These are phyloP conservation scores for Amanita fuliginea DNA, from an alignment of 768 basidiomycete species.

Conservation along the genomic window DNA sequence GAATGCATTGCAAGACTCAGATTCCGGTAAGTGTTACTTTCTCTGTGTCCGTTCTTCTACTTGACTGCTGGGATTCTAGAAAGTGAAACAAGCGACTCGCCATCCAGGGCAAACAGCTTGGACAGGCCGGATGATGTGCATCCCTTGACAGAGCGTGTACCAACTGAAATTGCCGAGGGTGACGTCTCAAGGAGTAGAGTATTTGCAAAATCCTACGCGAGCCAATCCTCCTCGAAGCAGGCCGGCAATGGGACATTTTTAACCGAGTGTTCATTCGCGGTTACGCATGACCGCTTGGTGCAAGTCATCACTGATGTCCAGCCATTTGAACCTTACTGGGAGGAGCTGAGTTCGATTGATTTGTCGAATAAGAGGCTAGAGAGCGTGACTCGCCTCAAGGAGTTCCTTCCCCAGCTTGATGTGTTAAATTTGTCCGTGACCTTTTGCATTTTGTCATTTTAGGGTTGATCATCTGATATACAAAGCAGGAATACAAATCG, in stretches of 20 bases:
- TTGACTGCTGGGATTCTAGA: conserved; percentile 15
- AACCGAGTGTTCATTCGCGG: conserved; percentile 94
- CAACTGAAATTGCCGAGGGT: conserved; percentile 22
- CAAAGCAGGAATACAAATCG: conserved; percentile 55
- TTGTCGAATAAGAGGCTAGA: conserved; percentile 64
- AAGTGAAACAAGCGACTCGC: conserved; percentile 37
- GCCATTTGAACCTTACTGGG: conserved; percentile 94
- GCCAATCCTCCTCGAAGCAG: conserved; percentile 21
- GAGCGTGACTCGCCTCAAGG: conserved; percentile 74
- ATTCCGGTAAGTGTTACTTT: conserved; percentile 40
- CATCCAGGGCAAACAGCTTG: conserved; percentile 41
- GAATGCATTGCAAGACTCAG: conserved; percentile 55
- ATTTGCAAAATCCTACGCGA: conserved; percentile 34
- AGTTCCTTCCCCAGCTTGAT: conserved; percentile 81
- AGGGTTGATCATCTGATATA: conserved; percentile 7
- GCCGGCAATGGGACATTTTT: conserved; percentile 47
- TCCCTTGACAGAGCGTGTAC: conserved; percentile 26
- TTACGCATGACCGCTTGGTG: conserved; percentile 86
- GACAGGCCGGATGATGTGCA: conserved; percentile 37
- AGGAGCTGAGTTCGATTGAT: conserved; percentile 63
- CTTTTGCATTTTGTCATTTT: not conserved
- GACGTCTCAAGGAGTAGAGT: conserved; percentile 24
- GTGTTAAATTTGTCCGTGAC: conserved; percentile 56
- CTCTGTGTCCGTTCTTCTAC: conserved; percentile 6
- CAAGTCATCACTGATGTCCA: conserved; percentile 90